These are phyloP conservation scores for Candida arabinofermentans DNA, from an alignment of 805 yeast genomes.

Conservation along the genomic window DNA sequence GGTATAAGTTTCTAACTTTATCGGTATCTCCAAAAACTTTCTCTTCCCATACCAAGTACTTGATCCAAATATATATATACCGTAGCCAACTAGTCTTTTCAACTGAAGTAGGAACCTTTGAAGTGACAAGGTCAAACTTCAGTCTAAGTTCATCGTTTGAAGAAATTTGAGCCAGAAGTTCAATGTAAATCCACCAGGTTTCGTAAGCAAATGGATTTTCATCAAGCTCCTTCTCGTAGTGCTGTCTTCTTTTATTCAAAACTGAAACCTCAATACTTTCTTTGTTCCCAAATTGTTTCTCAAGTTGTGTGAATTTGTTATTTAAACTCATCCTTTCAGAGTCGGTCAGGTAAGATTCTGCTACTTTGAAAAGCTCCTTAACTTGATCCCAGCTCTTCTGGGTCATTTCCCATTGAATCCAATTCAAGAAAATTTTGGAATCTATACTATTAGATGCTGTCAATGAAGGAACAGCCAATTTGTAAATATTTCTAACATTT, in stretches of 20 bases:
- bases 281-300: slow-evolving; percentile 58
- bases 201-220: slow-evolving; percentile 59
- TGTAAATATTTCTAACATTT: slow-evolving; percentile 60
- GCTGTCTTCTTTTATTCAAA: slow-evolving; percentile 47
- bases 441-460: slow-evolving; percentile 30
- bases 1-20: slow-evolving; percentile 48
- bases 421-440: slow-evolving; percentile 40
- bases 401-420: slow-evolving; percentile 71
- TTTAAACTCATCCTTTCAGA: slow-evolving; percentile 34
- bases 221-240: slow-evolving; percentile 47
- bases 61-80: slow-evolving; percentile 68
- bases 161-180: slow-evolving; percentile 38
- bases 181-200: slow-evolving; percentile 77
- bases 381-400: slow-evolving; percentile 62
- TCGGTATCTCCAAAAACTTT: slow-evolving; percentile 37
- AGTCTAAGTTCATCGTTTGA: slow-evolving; percentile 28
- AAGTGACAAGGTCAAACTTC: slow-evolving; percentile 43
- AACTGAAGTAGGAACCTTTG: slow-evolving; percentile 35
- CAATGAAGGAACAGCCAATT: slow-evolving; percentile 59
- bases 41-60: slow-evolving; percentile 63
- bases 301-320: slow-evolving; percentile 51
- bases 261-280: slow-evolving; percentile 52
- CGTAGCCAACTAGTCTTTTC: slow-evolving; percentile 52
- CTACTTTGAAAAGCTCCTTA: slow-evolving; percentile 49
- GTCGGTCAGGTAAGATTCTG: slow-evolving; percentile 37